phyloP scores from a whole-genome alignment of 352 stramenopile species.

The Elongisporangium undulatum region DNA sequence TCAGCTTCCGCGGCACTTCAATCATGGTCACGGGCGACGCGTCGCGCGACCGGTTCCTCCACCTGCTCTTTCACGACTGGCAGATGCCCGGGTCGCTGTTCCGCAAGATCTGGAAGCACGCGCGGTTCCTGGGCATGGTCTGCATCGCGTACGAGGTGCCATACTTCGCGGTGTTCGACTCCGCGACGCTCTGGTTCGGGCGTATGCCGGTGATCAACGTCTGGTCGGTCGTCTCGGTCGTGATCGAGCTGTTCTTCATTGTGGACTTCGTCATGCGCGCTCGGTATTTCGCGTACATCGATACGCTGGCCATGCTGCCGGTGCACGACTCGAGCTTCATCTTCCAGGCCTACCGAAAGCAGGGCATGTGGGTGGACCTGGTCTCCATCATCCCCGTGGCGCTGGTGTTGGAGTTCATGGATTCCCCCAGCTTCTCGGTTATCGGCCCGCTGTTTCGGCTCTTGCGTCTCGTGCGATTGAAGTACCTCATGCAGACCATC shows the following conservation, averaged over 20 bases:
- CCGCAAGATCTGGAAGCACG: constrained; percentile 54
- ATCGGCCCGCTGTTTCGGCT: constrained; percentile 37
- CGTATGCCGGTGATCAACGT: constrained; percentile 27
- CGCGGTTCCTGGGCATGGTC: constrained; percentile 33
- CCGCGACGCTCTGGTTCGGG: constrained; percentile 46
- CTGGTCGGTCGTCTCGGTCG: constrained; percentile 42
- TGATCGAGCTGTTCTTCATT: constrained; percentile 56
- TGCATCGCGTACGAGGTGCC: constrained; percentile 69
- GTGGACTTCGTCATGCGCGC: constrained; percentile 43
- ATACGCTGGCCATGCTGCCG: constrained; percentile 54
- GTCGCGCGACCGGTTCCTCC: background rate
- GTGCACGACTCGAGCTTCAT: constrained; percentile 66
- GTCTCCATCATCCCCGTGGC: constrained; percentile 52
- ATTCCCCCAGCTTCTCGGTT: background rate
- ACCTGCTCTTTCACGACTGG: constrained; percentile 25
- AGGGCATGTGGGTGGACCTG: constrained; percentile 46
- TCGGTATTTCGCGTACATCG: constrained; percentile 63
- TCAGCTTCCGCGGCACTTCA: constrained; percentile 1
- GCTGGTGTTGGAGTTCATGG: constrained; percentile 41
- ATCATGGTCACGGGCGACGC: constrained; percentile 1
- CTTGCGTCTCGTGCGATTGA: constrained; percentile 42
- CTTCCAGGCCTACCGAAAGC: constrained; percentile 54
- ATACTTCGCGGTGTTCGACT: constrained; percentile 66
- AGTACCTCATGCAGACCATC: constrained; percentile 43
- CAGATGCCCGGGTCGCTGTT: constrained; percentile 48